phyloP scores from a whole-genome alignment of 2,329 filamentous ascomycete species.

The Colletotrichum echinochloae region DNA sequence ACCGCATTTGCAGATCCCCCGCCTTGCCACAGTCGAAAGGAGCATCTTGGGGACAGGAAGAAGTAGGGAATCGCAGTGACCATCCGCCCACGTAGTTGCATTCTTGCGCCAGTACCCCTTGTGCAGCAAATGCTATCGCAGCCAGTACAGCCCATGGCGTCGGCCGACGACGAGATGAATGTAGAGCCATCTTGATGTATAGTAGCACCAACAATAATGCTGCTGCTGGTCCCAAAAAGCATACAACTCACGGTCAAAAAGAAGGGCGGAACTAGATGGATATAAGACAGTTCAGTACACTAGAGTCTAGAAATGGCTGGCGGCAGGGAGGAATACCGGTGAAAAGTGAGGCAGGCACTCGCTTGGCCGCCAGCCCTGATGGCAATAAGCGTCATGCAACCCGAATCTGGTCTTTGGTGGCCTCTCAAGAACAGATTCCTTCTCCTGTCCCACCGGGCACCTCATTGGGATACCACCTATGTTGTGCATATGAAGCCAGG shows the following conservation, averaged over 20 bases:
- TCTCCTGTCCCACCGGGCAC: neutral
- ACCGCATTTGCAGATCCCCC: neutral
- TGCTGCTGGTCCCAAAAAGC: neutral
- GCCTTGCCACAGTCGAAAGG: constrained; percentile 17
- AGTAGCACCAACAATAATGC: neutral
- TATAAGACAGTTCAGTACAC: neutral
- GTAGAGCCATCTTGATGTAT: neutral
- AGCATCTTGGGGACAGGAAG: constrained; percentile 7
- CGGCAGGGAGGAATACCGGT: neutral
- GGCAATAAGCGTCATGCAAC: neutral
- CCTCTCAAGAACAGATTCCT: neutral
- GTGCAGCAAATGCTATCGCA: neutral
- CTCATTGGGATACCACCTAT: constrained; percentile 9
- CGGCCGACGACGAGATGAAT: neutral
- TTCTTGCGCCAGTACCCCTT: neutral
- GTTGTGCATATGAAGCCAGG: neutral
- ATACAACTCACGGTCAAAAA: too few species aligned
- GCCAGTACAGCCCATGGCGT: neutral
- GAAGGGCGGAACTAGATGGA: neutral
- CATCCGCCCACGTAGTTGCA: constrained; percentile 8
- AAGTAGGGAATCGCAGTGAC: constrained; percentile 7
- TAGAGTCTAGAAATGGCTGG: neutral
- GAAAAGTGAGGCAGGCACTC: neutral
- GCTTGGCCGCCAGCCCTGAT: neutral
- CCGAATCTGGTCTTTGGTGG: neutral